Percentiles rank a stretch among this genome's conserved stretches.
These are phyloP conservation scores for Coemansia sp. DNA, from an alignment of 192 early-diverging fungal genomes.

Conservation along the genomic window DNA sequence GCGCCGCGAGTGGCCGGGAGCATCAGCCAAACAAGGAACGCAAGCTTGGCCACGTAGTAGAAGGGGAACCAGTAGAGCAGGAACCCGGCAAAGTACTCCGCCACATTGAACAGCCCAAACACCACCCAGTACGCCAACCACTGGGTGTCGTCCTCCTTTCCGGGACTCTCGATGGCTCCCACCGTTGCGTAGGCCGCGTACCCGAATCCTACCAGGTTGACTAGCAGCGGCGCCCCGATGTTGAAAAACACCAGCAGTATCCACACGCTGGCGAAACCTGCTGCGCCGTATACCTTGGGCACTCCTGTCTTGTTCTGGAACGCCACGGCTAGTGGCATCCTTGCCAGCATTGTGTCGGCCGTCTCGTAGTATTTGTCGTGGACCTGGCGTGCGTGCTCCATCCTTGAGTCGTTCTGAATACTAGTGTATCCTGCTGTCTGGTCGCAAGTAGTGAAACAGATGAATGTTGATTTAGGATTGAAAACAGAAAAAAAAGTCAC, in stretches of 20 bases:
- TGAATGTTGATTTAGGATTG: too few relatives aligned
- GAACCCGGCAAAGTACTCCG: conserved; percentile 90
- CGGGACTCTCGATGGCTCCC: conserved; percentile 83
- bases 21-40: conserved; percentile 83
- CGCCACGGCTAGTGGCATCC: conserved; percentile 63
- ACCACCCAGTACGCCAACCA: conserved; percentile 94
- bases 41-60: conserved; percentile 92
- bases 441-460: too few relatives aligned
- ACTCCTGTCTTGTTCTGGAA: conserved; percentile 77
- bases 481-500: too few relatives aligned
- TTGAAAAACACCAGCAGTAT: conserved; percentile 89
- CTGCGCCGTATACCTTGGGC: conserved; percentile 83
- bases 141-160: conserved; percentile 79
- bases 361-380: conserved; percentile 49
- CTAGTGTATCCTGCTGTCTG: too few relatives aligned
- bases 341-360: conserved; percentile 71
- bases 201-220: conserved; percentile 83
- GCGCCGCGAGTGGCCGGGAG: conserved; percentile 77
- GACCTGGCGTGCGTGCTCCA: conserved; percentile 45
- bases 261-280: conserved; percentile 63
- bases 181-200: conserved; percentile 95
- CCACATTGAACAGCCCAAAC: conserved; percentile 81
- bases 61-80: conserved; percentile 94
- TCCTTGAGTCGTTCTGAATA: conserved; percentile 2
- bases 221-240: conserved; percentile 73